Percentiles rank a stretch among this genome's conserved stretches.
phyloP scores from a whole-genome alignment of 352 stramenopile genomes.

The Lagenidium giganteum region DNA sequence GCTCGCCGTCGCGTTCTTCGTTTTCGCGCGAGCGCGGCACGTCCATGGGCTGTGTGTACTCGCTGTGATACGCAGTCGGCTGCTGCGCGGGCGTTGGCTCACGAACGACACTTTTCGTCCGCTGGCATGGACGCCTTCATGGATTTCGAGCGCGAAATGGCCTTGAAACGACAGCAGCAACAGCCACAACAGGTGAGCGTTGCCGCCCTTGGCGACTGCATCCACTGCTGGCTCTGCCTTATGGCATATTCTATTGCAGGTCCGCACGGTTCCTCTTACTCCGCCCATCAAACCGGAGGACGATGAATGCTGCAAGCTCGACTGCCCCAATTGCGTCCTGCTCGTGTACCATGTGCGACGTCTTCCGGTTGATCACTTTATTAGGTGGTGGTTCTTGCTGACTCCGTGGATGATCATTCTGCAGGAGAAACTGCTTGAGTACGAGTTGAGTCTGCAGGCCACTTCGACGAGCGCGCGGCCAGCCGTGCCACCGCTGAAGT shows the following conservation, averaged over 20 bases:
- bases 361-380: too few relatives aligned
- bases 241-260: too few relatives aligned
- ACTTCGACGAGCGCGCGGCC: conserved; percentile 11
- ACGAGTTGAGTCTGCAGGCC: conserved; percentile 56
- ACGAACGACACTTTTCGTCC: too few relatives aligned
- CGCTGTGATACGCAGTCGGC: not conserved
- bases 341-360: conserved; percentile 75
- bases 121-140: conserved; percentile 78
- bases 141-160: conserved; percentile 82
- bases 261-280: conserved; percentile 24
- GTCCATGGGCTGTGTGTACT: not conserved
- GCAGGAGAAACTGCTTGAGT: conserved; percentile 81
- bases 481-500: conserved; percentile 32
- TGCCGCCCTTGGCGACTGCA: too few relatives aligned
- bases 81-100: not conserved
- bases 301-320: conserved; percentile 79
- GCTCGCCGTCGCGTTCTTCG: conserved; percentile 14
- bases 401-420: not conserved
- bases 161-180: conserved; percentile 49
- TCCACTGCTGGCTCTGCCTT: too few relatives aligned
- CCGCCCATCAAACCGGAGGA: conserved; percentile 62
- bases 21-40: too few relatives aligned
- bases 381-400: too few relatives aligned
- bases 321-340: conserved; percentile 85
- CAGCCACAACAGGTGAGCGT: too few relatives aligned